Percentiles rank a stretch among this genome's conserved stretches.
Evolutionary conservation across 257 asterid genomes (phyloP).

Genomic region (Osmanthus fragrans): DNA sequence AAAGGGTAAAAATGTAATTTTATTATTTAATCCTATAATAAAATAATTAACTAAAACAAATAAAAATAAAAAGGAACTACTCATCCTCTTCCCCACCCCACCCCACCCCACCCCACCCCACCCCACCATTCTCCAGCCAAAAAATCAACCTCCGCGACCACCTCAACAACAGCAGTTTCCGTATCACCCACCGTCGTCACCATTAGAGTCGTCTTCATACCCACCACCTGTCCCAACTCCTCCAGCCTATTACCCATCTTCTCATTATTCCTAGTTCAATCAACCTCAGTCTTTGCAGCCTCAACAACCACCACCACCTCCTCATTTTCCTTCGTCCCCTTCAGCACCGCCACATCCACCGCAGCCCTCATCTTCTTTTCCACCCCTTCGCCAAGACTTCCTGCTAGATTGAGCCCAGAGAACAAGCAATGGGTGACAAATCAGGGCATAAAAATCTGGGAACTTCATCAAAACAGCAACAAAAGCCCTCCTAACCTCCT

Average conservation of each 20-base stretch:
- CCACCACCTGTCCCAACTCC: conserved; percentile 45
- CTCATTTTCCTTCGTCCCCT: conserved; percentile 64
- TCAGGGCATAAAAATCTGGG: conserved; percentile 33
- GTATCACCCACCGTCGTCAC: conserved; percentile 76
- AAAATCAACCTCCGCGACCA: conserved; percentile 46
- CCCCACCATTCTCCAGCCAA: conserved; percentile 41
- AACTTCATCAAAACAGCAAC: conserved; percentile 44
- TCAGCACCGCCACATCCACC: conserved; percentile 74
- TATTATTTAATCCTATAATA: no score
- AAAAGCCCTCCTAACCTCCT: conserved; percentile 58
- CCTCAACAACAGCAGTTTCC: conserved; percentile 53
- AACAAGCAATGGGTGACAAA: conserved; percentile 45
- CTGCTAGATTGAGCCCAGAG: conserved; percentile 46
- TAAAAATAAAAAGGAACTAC: no score
- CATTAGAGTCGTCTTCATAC: conserved; percentile 62
- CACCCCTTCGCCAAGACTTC: conserved; percentile 46
- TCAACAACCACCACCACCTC: conserved; percentile 56
- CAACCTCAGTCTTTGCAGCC: conserved; percentile 47
- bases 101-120: no score
- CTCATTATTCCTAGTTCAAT: conserved; percentile 39
- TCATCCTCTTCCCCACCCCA: no score
- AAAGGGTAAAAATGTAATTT: no score
- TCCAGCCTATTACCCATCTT: conserved; percentile 39
- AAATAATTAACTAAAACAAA: no score
- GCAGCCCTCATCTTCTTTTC: conserved; percentile 63